Base-by-base conservation (phyloP, 179 eudicot genomes). In the Pouteria campechiana region DNA sequence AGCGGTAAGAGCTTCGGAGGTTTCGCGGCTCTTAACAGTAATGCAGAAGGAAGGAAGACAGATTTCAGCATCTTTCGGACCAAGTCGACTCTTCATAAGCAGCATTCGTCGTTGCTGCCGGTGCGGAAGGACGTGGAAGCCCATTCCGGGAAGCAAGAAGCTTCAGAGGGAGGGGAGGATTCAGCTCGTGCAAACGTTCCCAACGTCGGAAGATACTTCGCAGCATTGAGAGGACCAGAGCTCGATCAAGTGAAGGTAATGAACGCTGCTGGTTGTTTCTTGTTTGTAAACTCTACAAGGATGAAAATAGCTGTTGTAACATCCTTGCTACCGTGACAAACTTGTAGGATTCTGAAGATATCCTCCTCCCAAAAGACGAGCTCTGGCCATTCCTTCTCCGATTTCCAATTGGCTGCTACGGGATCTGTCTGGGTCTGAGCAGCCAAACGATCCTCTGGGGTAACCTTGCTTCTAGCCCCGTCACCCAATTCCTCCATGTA, bases 141-240 rank as follows among this genome's bases (percentile, higher is more conserved):
- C 12, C 17, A 45, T 13, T 69, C 57, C 17, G 55, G 48, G 20
- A 39, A 37, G 19, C 50, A 62, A 19, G 38, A 15, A 21, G 39
- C 25, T 18, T 40, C 40, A 6, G 39, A 49, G 11, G 33, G 40
- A 17, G 30, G 43, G 44, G 64, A 55, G 34, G 40, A 48, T 13
- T 41, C 74, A 52, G 72, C 65, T 7, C 70, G 79, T 34, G 46
- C 17, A 47, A 85, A 84, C 60, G 93, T 90, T 46, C 94, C 96
- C 52, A n/a, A n/a, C n/a, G 98, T 79, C 46, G 98, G 98, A 20
- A 74, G 98, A 65, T 90, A 86, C 68, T 90, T 86, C 57, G 98
- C 96, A 61, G 96, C 98, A 16, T 92, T 86, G 47, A 77, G 66
- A 28, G 98, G 96, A 32, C 92, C 98, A 41, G 96, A 90, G 60